Conservation (phyloP, 306 rosid genomes). For the Sphenostylis stenocarpa region DNA sequence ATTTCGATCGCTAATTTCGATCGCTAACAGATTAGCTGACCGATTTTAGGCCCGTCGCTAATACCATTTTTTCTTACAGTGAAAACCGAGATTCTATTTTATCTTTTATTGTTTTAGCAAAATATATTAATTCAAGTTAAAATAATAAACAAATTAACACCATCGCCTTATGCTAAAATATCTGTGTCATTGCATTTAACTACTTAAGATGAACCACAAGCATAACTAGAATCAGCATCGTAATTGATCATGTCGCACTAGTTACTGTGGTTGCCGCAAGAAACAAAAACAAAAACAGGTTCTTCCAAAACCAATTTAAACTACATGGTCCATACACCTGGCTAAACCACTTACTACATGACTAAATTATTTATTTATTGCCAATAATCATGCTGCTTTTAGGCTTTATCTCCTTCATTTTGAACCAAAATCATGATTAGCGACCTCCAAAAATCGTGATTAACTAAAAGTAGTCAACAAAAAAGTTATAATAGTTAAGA, state of each 20-base stretch:
- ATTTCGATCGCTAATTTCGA: too few species aligned
- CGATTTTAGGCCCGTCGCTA: too few species aligned
- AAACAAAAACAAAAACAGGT: constrained; percentile 7
- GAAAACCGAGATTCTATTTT: neutral
- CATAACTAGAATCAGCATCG: neutral
- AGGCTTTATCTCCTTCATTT: constrained; percentile 25
- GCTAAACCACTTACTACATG: constrained; percentile 21
- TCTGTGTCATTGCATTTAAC: neutral
- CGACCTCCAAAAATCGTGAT: constrained; percentile 1
- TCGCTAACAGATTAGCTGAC: too few species aligned
- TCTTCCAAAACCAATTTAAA: neutral
- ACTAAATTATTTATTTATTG: neutral
- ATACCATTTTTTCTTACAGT: too few species aligned
- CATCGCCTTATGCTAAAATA: neutral
- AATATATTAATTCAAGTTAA: neutral
- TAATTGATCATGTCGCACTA: neutral
- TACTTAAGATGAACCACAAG: constrained; percentile 3
- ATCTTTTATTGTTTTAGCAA: neutral
- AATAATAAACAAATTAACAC: neutral
- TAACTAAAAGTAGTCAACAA: constrained; percentile 27
- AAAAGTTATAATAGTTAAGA: constrained; percentile 4
- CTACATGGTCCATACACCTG: constrained; percentile 32
- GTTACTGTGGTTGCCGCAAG: neutral
- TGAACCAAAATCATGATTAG: constrained; percentile 31
- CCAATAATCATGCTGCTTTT: constrained; percentile 24